Base-by-base conservation (phyloP, 441 rosid genomes). In the Gossypium gossypioides region DNA sequence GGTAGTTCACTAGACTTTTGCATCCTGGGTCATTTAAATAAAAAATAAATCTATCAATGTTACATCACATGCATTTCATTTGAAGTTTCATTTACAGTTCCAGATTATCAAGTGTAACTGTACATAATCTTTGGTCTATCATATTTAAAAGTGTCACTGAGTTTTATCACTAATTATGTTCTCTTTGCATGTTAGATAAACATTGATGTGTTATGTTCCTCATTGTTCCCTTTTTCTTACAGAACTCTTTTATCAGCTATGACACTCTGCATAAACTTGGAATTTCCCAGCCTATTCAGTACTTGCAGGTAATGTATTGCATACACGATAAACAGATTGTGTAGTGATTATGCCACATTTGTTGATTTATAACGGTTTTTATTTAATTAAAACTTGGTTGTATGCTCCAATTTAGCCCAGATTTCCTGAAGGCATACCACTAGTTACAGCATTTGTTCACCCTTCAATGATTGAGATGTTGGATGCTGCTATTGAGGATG, bases 401-500 rank as follows among this genome's bases (percentile, higher is more conserved):
- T 81, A 54, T 66, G 71, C 75, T 81, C 77, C 76, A 81, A 77
- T 92, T 73, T 91, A 95, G 99, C 91, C 95, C 83, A 92, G 99
- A 77, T 92, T 87, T 87, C 91, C 97, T 80, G 96, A 92, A 80
- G 97, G 97, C 68, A 85, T 76, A 71, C 89, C 96, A 51, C 78
- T 92, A 75, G 81, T 68, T 76, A 86, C 96, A 74, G 87, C 83
- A 71, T 95, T 92, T 82, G 87, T 86, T 75, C 97, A 92, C 76
- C 88, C 91, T 24, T 92, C 99, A 21, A 83, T 91, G 88, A 84
- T 82, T 77, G 99, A 91, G 84, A 95, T 95, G 90, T 79, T 95
- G 82, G 92, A 92, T 84, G 76, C 89, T 78, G 77, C 97, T 74
- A 83, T 80, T 44, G 99, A 95, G 81, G 99, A 92, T 86, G 91